Base-by-base conservation (phyloP, 257 asterid species). In the Solanum chaucha region DNA sequence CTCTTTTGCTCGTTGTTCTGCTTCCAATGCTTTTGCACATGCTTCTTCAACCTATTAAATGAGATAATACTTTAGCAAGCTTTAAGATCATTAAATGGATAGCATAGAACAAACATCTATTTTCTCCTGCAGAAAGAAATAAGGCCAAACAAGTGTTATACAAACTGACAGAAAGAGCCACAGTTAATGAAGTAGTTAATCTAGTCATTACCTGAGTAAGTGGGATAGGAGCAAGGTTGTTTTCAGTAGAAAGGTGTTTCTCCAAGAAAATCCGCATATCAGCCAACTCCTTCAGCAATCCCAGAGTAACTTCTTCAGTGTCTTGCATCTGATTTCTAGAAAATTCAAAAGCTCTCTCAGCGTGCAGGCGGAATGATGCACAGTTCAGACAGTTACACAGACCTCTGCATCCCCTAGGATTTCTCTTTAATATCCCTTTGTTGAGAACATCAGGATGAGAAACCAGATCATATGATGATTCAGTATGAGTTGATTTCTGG, bases 351-450 rank as follows among this genome's bases (percentile, higher is more conserved):
- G 98, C 93, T 81, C 94, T 92, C 78, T 93, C 96, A 86, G 99
- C 97, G 22, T 96, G 96, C 86, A 96, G 94, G 80, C 96, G 97
- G 88, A 95, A 96, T 24, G 98, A 93, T 86, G 94, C 92, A 89
- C 99, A 95, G 78, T 93, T 93, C 88, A 96, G 92, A 90, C 99
- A 96, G 88, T 86, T 90, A 81, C 99, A 96, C 38, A 90, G 90
- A 87, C 99, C 98, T 92, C 98, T 91, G 89, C 99, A 96, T 19
- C 98, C 97, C 87, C 90, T 88, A 68, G 92, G 95, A 86, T 93
- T 95, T 89, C 93, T 91, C 93, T 91, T 96, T 58, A 95, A 90
- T 89, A 96, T 93, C 75, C 99, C 98, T 90, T 88, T 94, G 19
- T 20, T 44, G 86, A 87, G 83, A 86, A 85, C 86, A 48, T 82